Evolutionary conservation across 2,329 filamentous ascomycete species (phyloP), one percentile per base, ranked within the genome.

Genomic region (Ceratocystis ficicola): DNA sequence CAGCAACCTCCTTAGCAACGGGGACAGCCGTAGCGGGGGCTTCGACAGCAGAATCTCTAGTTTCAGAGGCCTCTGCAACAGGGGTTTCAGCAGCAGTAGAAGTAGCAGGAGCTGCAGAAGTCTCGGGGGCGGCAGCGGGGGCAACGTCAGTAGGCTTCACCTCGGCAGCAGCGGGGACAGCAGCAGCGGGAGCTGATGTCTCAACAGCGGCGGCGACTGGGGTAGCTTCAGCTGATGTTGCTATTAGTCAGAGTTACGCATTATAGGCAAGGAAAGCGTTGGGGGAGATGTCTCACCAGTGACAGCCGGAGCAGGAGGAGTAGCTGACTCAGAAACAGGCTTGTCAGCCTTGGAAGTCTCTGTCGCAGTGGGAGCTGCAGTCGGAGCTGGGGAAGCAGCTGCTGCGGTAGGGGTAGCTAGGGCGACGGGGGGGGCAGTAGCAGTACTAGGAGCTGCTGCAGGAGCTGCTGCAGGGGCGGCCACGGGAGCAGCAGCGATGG

Each of bases 81-180:
- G 65, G 50, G 2, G 61, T 22, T 52, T 64, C 65, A 17, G 41
- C 20, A 28, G 36, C 61, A 50, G 62, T 25, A 28, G 28, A 44
- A 12, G 66, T 30, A 28, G 44, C 55, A 15, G 66, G 50, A 30
- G 28, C 28, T 30, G 28, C 28, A 30, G 28, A 30, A 30, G 28
- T 62, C 64, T 66, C 64, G 44, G 52, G 44, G 30, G 65, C 25
- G 48, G 32, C 55, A 36, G 46, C 44, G 44, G 62, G 22, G 17
- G 60, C 63, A 60, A 70, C 70, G 71, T 73, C 71, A 65, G 71
- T 68, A 12, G 71, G 69, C 59, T 73, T 72, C 4, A 71, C 69
- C 44, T 74, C 69, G 32, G 70, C 68, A 44, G 70, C 69, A 28
- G 71, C 70, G 36, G 73, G 30, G 30, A 32, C 30, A 6, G 30